Percentiles rank a stretch among this genome's conserved stretches.
phyloP scores from a whole-genome alignment of 352 stramenopile species.

The Phytophthora aleatoria region DNA sequence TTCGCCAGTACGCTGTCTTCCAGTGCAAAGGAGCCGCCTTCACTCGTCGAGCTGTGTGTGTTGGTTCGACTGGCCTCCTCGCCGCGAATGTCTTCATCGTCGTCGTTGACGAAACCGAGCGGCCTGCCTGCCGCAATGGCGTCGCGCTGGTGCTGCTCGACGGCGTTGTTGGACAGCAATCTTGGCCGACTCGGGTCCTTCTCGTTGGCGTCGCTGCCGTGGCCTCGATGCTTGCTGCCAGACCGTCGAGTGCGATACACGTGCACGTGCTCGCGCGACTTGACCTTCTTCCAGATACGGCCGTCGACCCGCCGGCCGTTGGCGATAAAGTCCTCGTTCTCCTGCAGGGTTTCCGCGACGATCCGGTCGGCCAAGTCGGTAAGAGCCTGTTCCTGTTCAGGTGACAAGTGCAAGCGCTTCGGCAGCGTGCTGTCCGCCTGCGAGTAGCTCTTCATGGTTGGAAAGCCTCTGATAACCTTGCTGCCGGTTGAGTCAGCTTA shows the following conservation, averaged over 20 bases:
- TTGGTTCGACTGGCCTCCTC: constrained; percentile 26
- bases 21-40: constrained; percentile 33
- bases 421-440: constrained; percentile 17
- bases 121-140: constrained; percentile 29
- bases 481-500: constrained; percentile 8
- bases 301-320: constrained; percentile 39
- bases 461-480: constrained; percentile 14
- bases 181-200: constrained; percentile 43
- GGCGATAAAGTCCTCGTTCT: constrained; percentile 56
- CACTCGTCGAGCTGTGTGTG: constrained; percentile 36
- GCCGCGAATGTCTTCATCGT: constrained; percentile 16
- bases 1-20: constrained; percentile 31
- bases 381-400: constrained; percentile 45
- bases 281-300: constrained; percentile 58
- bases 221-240: constrained; percentile 13
- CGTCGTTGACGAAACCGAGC: constrained; percentile 23
- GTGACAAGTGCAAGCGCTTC: constrained; percentile 20
- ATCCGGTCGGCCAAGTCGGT: constrained; percentile 56
- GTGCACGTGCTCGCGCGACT: constrained; percentile 55
- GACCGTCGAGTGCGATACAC: constrained; percentile 57
- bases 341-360: constrained; percentile 59
- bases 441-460: constrained; percentile 28
- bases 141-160: constrained; percentile 41
- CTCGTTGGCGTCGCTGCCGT: constrained; percentile 20
- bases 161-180: constrained; percentile 46